Evolutionary conservation across 331 rosid genomes (phyloP).

Genomic region (Ulmus americana): DNA sequence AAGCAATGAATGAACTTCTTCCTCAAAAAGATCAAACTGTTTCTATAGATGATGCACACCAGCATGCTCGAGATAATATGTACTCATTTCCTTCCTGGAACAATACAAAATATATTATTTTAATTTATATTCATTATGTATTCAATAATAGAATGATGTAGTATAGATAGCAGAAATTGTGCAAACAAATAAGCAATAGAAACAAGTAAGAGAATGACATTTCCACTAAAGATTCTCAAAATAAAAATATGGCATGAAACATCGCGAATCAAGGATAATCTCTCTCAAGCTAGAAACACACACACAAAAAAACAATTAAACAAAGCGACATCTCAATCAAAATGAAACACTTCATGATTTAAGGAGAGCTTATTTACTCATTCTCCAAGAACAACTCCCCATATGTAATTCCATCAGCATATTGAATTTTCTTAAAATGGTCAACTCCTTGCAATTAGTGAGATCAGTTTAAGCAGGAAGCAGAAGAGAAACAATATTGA

Average conservation of each 20-base stretch:
- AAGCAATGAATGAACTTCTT: slow-evolving; percentile 74
- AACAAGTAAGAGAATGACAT: not conserved
- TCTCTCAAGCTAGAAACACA: no score
- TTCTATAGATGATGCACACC: slow-evolving; percentile 68
- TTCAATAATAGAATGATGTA: no score
- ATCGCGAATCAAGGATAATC: no score
- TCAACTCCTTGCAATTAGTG: slow-evolving; percentile 74
- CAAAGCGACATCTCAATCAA: slow-evolving; percentile 12
- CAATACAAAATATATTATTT: slow-evolving; percentile 10
- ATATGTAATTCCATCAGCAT: slow-evolving; percentile 85
- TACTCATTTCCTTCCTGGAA: slow-evolving; percentile 94
- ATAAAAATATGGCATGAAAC: no score
- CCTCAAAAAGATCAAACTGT: slow-evolving; percentile 85
- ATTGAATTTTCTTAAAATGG: slow-evolving; percentile 89
- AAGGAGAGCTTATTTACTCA: slow-evolving; percentile 47
- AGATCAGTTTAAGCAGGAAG: slow-evolving; percentile 18
- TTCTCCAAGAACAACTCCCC: slow-evolving; percentile 95
- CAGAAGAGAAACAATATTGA: slow-evolving; percentile 12
- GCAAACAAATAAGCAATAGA: not conserved
- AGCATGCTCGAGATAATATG: slow-evolving; percentile 83
- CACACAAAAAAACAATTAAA: no score
- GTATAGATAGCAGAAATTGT: not conserved
- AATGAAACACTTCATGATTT: slow-evolving; percentile 23
- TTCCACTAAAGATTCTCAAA: not conserved
- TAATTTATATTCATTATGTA: not conserved